Conservation (phyloP, 2,329 filamentous ascomycete species). For the Fusarium sp. region DNA sequence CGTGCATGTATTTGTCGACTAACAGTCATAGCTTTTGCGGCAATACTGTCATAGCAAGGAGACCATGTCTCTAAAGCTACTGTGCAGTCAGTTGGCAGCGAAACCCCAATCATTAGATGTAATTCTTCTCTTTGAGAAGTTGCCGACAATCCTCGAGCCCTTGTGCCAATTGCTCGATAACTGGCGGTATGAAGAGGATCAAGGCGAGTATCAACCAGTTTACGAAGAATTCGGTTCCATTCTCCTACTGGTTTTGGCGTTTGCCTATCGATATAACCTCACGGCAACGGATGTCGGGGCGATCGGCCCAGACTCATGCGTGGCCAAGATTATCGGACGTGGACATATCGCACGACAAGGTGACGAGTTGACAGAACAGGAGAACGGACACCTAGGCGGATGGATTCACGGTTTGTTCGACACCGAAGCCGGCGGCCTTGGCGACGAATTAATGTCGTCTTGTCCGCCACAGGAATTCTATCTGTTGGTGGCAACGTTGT, state of each 20-base stretch:
- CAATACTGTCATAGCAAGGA: conserved; percentile 79
- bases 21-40: conserved; percentile 67
- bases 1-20: background rate
- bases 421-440: conserved; percentile 77
- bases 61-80: conserved; percentile 81
- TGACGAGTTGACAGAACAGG: conserved; percentile 72
- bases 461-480: conserved; percentile 89
- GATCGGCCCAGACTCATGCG: conserved; percentile 71
- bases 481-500: conserved; percentile 79
- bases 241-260: conserved; percentile 77
- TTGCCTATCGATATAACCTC: conserved; percentile 81
- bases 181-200: conserved; percentile 86
- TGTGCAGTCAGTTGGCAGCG: conserved; percentile 79
- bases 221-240: conserved; percentile 89
- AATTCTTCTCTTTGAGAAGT: conserved; percentile 79
- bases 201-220: conserved; percentile 85
- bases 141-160: conserved; percentile 76
- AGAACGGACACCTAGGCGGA: conserved; percentile 74
- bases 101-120: conserved; percentile 80
- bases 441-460: conserved; percentile 84
- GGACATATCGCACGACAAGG: conserved; percentile 68
- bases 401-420: conserved; percentile 86
- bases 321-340: conserved; percentile 73
- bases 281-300: conserved; percentile 73
- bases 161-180: conserved; percentile 81